Conservation (phyloP, 2,329 filamentous ascomycete species). For the Claviceps sp. region DNA sequence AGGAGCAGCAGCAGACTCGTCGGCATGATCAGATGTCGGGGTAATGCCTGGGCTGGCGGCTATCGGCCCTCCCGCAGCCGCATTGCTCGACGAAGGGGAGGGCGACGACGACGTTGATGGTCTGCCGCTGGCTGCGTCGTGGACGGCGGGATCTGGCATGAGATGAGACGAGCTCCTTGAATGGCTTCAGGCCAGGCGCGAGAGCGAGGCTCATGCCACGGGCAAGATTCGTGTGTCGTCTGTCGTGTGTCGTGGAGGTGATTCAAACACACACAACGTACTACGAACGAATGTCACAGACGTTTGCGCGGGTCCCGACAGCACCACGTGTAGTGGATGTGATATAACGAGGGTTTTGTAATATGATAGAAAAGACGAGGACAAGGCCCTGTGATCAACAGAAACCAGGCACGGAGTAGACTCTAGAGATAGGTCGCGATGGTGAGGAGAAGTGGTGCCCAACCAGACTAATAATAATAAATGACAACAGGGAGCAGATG, state of each 20-base stretch:
- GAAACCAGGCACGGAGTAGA: neutral
- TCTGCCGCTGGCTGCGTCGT: constrained; percentile 9
- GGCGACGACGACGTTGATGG: constrained; percentile 11
- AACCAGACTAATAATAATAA: neutral
- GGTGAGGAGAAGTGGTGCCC: neutral
- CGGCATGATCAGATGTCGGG: constrained; percentile 10
- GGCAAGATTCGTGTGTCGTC: too few species aligned
- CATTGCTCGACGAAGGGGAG: constrained; percentile 6
- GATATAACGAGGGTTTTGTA: too few species aligned
- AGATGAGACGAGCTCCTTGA: constrained; percentile 9
- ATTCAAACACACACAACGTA: too few species aligned
- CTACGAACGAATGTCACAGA: too few species aligned
- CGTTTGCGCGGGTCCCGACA: too few species aligned
- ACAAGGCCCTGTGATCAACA: too few species aligned
- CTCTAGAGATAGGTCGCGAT: too few species aligned
- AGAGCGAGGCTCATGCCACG: constrained; percentile 2
- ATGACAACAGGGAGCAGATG: neutral
- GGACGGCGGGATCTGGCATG: constrained; percentile 10
- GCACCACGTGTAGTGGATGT: too few species aligned
- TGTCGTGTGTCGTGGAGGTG: too few species aligned
- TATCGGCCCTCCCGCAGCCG: neutral
- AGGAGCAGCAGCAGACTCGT: constrained; percentile 19
- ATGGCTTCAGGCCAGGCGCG: constrained; percentile 6
- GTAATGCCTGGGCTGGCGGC: neutral
- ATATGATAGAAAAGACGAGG: too few species aligned